Evolutionary conservation across 129 eudicot species (phyloP), one percentile per base, ranked within the genome.

Genomic region (Sambucus nigra): DNA sequence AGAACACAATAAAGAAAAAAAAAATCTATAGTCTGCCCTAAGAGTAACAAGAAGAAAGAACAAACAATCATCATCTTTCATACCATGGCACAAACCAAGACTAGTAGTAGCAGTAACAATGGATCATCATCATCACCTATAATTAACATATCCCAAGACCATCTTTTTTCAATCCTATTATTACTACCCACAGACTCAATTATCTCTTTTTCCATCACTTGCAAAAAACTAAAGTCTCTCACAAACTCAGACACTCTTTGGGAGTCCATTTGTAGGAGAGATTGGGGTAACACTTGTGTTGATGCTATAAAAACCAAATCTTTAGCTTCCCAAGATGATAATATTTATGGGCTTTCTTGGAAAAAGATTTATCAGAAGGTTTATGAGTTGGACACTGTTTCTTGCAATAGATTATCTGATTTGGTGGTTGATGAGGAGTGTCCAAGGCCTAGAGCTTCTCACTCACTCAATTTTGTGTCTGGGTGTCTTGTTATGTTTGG

Each of bases 401-500:
- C 67, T 15, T 86, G 96, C 69, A 76, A 47, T 20, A 70, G 35
- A 10, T 62, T 92, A 25, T 21, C 69, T 50, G 21, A 12, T n/a
- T 50, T 63, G 11, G 67, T 25, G 21, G 49, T 0, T 4, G 57
- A 31, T 35, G 70, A 23, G 17, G 25, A 28, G 40, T 10, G 55
- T 20, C 81, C 69, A 0, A 53, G 61, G 29, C 80, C 97, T 3
- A 72, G 99, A 70, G 99, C 99, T 66, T 92, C 99, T 50, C 99
- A 86, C 65, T 76, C 99, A 13, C 91, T 92, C 52, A 92, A 82
- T 73, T 77, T 67, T 35, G 67, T 82, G 9, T 70, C 81, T 31
- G 88, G 81, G 2, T 86, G 70, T 54, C 79, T 92, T 46, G 68
- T 92, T 59, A 75, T 92, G 49, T 92, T 86, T 69, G 99, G 96